Evolutionary conservation across 2,329 filamentous ascomycete species (phyloP).

Genomic region (Myrmaecium sp.): DNA sequence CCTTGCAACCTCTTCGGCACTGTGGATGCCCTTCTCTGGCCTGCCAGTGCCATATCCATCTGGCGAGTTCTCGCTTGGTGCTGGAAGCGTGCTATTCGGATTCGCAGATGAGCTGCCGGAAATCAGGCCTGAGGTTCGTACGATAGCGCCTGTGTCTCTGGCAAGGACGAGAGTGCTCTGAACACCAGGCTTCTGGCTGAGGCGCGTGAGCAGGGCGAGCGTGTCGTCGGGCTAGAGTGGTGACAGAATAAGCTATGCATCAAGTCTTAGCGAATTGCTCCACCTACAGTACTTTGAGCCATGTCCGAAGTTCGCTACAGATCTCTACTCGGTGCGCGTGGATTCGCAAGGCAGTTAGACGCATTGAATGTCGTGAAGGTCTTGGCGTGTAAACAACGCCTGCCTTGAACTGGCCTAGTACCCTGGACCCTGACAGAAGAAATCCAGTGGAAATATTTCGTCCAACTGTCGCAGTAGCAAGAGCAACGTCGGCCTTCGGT

Average conservation of each 20-base stretch:
- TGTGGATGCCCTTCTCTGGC: constrained; percentile 33
- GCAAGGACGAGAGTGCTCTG: constrained; percentile 64
- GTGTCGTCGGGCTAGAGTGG: constrained; percentile 34
- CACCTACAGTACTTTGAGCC: constrained; percentile 4
- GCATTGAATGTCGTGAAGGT: no score
- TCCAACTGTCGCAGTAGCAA: no score
- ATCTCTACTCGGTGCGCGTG: no score
- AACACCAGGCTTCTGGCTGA: constrained; percentile 64
- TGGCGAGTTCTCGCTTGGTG: constrained; percentile 13
- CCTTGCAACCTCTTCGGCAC: constrained; percentile 54
- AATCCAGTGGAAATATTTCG: no score
- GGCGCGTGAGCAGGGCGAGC: constrained; percentile 46
- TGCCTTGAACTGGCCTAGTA: no score
- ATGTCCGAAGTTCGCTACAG: no score
- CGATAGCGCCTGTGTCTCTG: constrained; percentile 51
- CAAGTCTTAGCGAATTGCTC: background rate
- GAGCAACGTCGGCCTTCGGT: no score
- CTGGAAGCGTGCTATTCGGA: constrained; percentile 20
- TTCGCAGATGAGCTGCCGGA: constrained; percentile 38
- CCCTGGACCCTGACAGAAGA: no score
- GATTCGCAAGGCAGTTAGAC: no score
- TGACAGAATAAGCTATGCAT: constrained; percentile 3
- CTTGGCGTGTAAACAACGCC: no score
- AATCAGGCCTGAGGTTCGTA: constrained; percentile 56
- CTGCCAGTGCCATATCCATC: constrained; percentile 16